Percentiles rank a stretch among this genome's conserved stretches.
These are phyloP conservation scores for Conticribra weissflogii DNA, from an alignment of 108 stramenopile species.

Conservation along the genomic window DNA sequence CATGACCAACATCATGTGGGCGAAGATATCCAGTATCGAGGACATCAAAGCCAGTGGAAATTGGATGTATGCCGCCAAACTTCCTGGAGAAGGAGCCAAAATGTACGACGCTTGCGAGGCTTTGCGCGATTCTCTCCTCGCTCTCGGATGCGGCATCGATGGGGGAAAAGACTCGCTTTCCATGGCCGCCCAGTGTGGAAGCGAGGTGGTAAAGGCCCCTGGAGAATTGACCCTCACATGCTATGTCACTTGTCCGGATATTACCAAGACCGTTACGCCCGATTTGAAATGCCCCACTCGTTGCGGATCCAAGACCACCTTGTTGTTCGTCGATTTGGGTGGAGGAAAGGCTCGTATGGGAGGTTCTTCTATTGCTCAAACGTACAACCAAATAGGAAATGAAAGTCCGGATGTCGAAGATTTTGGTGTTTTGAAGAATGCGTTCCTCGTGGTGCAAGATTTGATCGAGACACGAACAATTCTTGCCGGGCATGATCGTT, in stretches of 20 bases:
- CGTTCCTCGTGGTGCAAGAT: slow-evolving; percentile 91
- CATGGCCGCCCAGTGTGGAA: slow-evolving; percentile 97
- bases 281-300: slow-evolving; percentile 87
- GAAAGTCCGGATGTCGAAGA: slow-evolving; percentile 93
- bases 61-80: slow-evolving; percentile 99
- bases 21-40: slow-evolving; percentile 89
- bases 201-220: slow-evolving; percentile 96
- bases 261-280: slow-evolving; percentile 95
- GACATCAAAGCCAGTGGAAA: slow-evolving; percentile 98
- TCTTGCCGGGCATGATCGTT: slow-evolving; percentile 95
- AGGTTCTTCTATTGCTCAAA: slow-evolving; percentile 95
- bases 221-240: slow-evolving; percentile 96
- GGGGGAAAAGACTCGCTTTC: slow-evolving; percentile 99
- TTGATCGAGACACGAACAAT: slow-evolving; percentile 81
- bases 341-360: slow-evolving; percentile 89
- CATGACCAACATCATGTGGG: slow-evolving; percentile 99
- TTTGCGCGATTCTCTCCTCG: slow-evolving; percentile 86
- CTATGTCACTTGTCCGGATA: slow-evolving; percentile 94
- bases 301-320: slow-evolving; percentile 53
- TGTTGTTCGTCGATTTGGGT: slow-evolving; percentile 92
- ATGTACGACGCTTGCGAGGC: slow-evolving; percentile 99
- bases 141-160: slow-evolving; percentile 94
- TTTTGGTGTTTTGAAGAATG: slow-evolving; percentile 77
- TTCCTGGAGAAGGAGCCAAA: slow-evolving; percentile 96
- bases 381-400: slow-evolving; percentile 92